Percentiles rank a stretch among this genome's conserved stretches.
phyloP scores from a whole-genome alignment of 129 eudicot species.

The Deinandra increscens region DNA sequence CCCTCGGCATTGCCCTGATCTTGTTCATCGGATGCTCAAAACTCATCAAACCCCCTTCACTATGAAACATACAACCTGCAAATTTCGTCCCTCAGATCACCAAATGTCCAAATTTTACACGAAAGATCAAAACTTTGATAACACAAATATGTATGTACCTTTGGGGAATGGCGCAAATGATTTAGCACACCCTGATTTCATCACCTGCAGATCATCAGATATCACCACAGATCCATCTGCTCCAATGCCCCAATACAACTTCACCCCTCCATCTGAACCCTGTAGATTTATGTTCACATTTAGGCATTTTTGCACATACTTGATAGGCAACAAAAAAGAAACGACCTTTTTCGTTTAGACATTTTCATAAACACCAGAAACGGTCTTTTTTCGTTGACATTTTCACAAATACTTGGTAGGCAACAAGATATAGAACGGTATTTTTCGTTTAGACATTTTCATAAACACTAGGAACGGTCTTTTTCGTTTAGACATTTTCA shows the following conservation, averaged over 20 bases:
- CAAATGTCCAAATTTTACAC: too few species aligned
- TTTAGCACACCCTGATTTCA: slow-evolving; percentile 86
- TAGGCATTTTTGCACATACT: too few species aligned
- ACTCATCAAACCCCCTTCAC: slow-evolving; percentile 88
- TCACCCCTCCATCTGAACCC: slow-evolving; percentile 94
- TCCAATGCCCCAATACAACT: slow-evolving; percentile 87
- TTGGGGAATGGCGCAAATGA: slow-evolving; percentile 92
- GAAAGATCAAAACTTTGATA: not conserved
- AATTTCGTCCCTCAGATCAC: not conserved
- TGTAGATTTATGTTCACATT: slow-evolving; percentile 13
- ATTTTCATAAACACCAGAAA: too few species aligned
- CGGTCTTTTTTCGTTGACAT: too few species aligned
- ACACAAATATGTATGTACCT: slow-evolving; percentile 38
- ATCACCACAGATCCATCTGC: slow-evolving; percentile 92
- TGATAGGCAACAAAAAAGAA: too few species aligned
- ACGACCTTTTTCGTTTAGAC: too few species aligned
- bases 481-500: too few species aligned
- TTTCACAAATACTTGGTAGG: too few species aligned
- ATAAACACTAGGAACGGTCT: too few species aligned
- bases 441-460: too few species aligned
- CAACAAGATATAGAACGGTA: too few species aligned
- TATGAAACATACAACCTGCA: slow-evolving; percentile 82
- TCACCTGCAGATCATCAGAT: slow-evolving; percentile 71
- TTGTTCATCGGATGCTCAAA: slow-evolving; percentile 97
- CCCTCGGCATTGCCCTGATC: slow-evolving; percentile 92